Percentiles rank a stretch among this genome's conserved stretches.
These are phyloP conservation scores for Coemansia sp. DNA, from an alignment of 192 early-diverging fungal species.

Conservation along the genomic window DNA sequence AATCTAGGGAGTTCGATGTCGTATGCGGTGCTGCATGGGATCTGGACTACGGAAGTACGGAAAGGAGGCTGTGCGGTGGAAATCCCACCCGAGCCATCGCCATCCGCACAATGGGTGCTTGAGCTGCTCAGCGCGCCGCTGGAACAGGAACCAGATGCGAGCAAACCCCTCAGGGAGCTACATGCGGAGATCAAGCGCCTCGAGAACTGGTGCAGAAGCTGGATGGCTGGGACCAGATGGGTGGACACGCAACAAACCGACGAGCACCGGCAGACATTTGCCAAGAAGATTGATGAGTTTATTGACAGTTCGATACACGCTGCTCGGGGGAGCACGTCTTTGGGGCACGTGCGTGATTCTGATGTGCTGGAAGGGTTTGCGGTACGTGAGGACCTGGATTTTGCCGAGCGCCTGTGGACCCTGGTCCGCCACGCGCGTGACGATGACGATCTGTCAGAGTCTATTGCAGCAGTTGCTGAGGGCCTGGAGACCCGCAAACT, in stretches of 20 bases:
- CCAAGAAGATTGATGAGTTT: constrained; percentile 29
- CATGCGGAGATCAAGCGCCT: constrained; percentile 38
- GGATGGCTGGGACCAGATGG: constrained; percentile 34
- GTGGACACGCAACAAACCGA: not conserved
- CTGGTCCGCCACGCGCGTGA: constrained; percentile 38
- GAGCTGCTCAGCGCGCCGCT: constrained; percentile 47
- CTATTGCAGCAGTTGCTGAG: constrained; percentile 44
- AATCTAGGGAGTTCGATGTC: constrained; percentile 6
- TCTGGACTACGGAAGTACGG: constrained; percentile 24
- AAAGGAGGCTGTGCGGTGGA: constrained; percentile 5
- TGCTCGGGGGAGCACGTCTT: constrained; percentile 18
- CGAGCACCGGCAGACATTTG: constrained; percentile 29
- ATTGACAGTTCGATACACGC: constrained; percentile 37
- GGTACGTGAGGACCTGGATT: constrained; percentile 38
- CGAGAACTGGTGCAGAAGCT: constrained; percentile 40
- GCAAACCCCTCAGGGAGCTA: constrained; percentile 18
- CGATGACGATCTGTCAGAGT: constrained; percentile 36
- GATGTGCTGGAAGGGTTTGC: constrained; percentile 22
- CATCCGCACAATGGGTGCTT: constrained; percentile 48
- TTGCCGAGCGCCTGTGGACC: constrained; percentile 49
- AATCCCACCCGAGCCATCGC: constrained; percentile 27
- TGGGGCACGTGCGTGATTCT: constrained; percentile 6
- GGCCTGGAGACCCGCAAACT: constrained; percentile 44
- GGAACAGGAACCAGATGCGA: constrained; percentile 27
- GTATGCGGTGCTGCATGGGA: constrained; percentile 32